Evolutionary conservation across 2,329 filamentous ascomycete species (phyloP), one percentile per base, ranked within the genome.

Genomic region (Geoglossum cookeanum): DNA sequence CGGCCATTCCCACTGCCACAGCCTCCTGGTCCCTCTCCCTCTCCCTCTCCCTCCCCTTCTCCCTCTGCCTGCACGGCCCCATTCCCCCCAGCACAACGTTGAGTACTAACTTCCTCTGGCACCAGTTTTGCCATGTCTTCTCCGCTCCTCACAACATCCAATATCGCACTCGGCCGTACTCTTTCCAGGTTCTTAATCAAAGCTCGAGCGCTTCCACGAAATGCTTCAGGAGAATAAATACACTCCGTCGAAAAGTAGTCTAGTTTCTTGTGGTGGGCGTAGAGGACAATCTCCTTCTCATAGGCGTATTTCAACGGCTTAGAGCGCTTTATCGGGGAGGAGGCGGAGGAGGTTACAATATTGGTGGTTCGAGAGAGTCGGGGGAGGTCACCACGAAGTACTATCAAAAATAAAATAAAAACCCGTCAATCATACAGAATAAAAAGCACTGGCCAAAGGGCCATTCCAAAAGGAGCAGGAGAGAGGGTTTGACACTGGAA

Each of bases 241-340:
- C 92, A 98, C 71, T 98, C 92, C 0, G 92, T 98, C 65, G 84
- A 95, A 71, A 98, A 98, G 71, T 98, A 98, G 68, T 97, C 90
- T 61, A 98, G 76, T 69, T 90, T 90, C 71, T 92, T 94, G 74
- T 98, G 89, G 67, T 97, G 87, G 4, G 92, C 92, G 67, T 98
- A 98, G 4, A 98, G 76, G 17, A 98, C 92, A 63, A 98, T 98
- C 68, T 98, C 92, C 72, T 98, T 98, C 68, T 98, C 92, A 67
- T 97, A 98, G 1, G 91, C 90, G 68, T 97, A 98, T 69, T 98
- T 97, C 51, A 98, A 76, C 13, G 92, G 92, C 71, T 98, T 98
- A 71, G 87, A 94, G 62, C 92, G 80, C 73, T 94, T 94, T 62
- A 96, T 91, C 60, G 94, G 88, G 59, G 86, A 89, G n/a, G 77